Percentiles rank a stretch among this genome's conserved stretches.
Conservation (phyloP, 2,329 filamentous ascomycete species). For the Epichloe festucae region DNA sequence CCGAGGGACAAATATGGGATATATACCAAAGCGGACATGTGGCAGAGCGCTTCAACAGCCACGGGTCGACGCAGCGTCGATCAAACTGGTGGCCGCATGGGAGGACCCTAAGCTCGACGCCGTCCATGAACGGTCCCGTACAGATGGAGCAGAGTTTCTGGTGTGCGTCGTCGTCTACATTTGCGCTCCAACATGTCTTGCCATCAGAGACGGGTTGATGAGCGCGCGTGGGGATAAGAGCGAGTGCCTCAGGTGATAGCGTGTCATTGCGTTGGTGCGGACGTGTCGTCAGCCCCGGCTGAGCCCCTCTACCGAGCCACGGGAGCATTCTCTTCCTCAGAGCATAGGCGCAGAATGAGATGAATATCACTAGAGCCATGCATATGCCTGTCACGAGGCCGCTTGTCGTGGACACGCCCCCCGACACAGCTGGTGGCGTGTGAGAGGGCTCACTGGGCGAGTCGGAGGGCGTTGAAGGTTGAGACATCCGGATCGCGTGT, state of each 20-base stretch:
- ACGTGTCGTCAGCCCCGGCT: too few species aligned
- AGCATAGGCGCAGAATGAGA: background rate
- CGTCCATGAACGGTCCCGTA: conserved; percentile 1
- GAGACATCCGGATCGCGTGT: background rate
- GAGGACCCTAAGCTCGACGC: background rate
- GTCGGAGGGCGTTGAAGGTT: background rate
- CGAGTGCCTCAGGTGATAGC: background rate
- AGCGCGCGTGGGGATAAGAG: background rate
- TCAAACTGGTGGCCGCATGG: conserved; percentile 4
- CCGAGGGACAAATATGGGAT: background rate
- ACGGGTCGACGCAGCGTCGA: conserved; percentile 2
- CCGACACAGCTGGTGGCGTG: background rate
- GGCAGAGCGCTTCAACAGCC: background rate
- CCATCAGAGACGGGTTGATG: background rate
- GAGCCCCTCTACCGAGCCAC: background rate
- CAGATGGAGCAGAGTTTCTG: conserved; percentile 2
- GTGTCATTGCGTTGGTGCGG: background rate
- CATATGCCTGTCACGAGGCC: background rate
- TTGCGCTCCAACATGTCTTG: background rate
- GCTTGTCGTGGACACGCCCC: background rate
- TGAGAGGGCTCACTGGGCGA: background rate
- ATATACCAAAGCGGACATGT: conserved; percentile 5
- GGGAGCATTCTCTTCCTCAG: background rate
- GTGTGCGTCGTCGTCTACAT: background rate
- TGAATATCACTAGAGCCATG: background rate